Conservation (phyloP, 257 asterid species). For the Ilex aquifolium region DNA sequence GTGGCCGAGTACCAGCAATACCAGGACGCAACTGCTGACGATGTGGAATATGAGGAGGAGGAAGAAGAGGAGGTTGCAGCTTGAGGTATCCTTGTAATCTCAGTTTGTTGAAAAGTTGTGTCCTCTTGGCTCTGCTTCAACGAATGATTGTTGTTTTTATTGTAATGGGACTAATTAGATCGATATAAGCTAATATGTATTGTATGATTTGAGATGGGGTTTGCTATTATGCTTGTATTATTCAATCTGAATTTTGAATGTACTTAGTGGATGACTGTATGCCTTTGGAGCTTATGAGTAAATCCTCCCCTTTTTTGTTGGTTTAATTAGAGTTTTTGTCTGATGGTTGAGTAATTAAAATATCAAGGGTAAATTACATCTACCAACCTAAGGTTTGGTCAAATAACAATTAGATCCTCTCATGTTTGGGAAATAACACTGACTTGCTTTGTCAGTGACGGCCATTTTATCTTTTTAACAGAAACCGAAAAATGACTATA, state of each 20-base stretch:
- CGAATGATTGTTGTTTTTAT: slow-evolving; percentile 13
- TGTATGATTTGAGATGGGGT: slow-evolving; percentile 5
- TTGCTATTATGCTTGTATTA: slow-evolving; percentile 3
- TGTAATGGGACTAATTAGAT: slow-evolving; percentile 8
- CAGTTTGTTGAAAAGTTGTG: slow-evolving; percentile 19
- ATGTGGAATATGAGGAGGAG: slow-evolving; percentile 33
- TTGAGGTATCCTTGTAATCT: slow-evolving; percentile 15
- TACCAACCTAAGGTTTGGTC: too few relatives aligned
- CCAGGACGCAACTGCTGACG: slow-evolving; percentile 43
- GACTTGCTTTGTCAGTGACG: too few relatives aligned
- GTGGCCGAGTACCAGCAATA: slow-evolving; percentile 48
- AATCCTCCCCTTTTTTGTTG: too few relatives aligned
- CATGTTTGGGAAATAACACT: too few relatives aligned
- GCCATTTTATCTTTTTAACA: too few relatives aligned
- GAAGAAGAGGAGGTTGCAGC: slow-evolving; percentile 26
- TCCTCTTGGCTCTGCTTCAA: slow-evolving; percentile 8
- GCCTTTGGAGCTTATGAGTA: too few relatives aligned
- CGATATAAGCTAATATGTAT: slow-evolving; percentile 13
- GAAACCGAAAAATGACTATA: too few relatives aligned
- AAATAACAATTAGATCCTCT: too few relatives aligned
- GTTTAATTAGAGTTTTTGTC: too few relatives aligned
- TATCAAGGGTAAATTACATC: too few relatives aligned
- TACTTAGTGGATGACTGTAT: not conserved
- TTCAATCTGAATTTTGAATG: slow-evolving; percentile 1
- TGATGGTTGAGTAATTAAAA: too few relatives aligned